Base-by-base conservation (phyloP, 2,329 filamentous ascomycete species). In the Hypocrella siamensis region DNA sequence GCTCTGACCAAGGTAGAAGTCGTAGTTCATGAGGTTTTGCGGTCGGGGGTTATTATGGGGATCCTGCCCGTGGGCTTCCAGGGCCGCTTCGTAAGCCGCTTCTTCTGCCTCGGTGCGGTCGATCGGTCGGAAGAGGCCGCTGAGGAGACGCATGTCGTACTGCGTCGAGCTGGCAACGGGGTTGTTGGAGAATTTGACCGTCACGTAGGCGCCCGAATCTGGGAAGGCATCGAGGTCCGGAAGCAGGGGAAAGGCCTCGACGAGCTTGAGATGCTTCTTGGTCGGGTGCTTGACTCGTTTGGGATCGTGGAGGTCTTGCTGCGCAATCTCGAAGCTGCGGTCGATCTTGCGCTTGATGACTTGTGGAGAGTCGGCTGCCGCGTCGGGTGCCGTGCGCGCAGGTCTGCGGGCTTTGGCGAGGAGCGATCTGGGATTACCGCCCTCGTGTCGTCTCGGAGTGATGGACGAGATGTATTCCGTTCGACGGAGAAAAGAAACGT, bases 401-500 rank as follows among this genome's bases (percentile, higher is more conserved):
- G 44, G 41, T 30, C 43, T 49, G 35, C 49, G 49, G 30, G 50
- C 45, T 35, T 52, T 54, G 26, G 53, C 38, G 18, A 57, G 40
- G 17, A 52, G 44, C 15, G 45, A 51, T 33, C 48, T 50, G 46
- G 61, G 52, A 24, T 66, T 58, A 31, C 67, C 53, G 19, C 60
- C 60, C 11, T 57, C 52, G 30, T 46, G 43, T 38, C 67, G 66
- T 47, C 71, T 73, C 5, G 61, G 49, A 19, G 58, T 60, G 16
- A 61, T 58, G 4, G 69, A 71, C 9, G 81, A 82, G 47, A 93
- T 94, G 59, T 96, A 96, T 55, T 98, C 90, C 34, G 90, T 96
- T 46, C 88, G 75, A 35, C 90, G 83, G 43, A 98, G 70, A 68
- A 98, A 98, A 40, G 84, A 93, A 33, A 93, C 84, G 40, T 79